Base-by-base conservation (phyloP, 2,329 filamentous ascomycete genomes). In the Colletotrichum plurivorum region DNA sequence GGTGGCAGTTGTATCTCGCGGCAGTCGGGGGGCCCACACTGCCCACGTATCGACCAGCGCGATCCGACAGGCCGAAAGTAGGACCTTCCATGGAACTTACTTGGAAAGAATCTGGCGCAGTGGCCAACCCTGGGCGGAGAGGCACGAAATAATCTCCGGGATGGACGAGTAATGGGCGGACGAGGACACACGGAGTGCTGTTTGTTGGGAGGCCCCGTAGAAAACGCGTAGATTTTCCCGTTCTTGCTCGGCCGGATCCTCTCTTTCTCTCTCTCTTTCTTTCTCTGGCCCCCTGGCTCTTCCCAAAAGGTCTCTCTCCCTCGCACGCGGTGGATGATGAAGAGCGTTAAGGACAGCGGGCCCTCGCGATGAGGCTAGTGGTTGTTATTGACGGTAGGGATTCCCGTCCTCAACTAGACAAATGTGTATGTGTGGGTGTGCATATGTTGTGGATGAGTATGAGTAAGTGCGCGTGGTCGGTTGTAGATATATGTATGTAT, bases 1-100 rank as follows among this genome's bases (percentile, higher is more conserved):
- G 74, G 73, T 72, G 67, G 71, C 72, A 70, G 72, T 73, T 71
- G 72, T 71, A 69, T 72, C 71, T 74, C 67, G 70, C 65, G 73
- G 70, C 70, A 62, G 71, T 70, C 71, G 62, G 71, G 69, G 74
- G 73, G 70, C 75, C 78, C 76, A 77, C 77, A 71, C 59, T 71
- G 73, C 71, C 72, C 72, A 73, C 71, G 74, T 76, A 73, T 76
- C 72, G 74, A 75, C 73, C 73, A 78, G 76, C 79, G 78, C 79
- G 78, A 81, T 79, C 76, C 72, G 75, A 76, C 74, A 77, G 72
- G 73, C 73, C 72, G 63, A 73, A 68, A 73, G 73, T 36, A 74
- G 70, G 74, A 75, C 74, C 72, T 77, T 76, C 66, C 66, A 69
- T 63, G 73, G 71, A 76, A 84, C 81, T 81, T 81, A 84, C 82